phyloP scores from a whole-genome alignment of 495 filamentous ascomycete genomes.

The Hypoxylon trugodes region DNA sequence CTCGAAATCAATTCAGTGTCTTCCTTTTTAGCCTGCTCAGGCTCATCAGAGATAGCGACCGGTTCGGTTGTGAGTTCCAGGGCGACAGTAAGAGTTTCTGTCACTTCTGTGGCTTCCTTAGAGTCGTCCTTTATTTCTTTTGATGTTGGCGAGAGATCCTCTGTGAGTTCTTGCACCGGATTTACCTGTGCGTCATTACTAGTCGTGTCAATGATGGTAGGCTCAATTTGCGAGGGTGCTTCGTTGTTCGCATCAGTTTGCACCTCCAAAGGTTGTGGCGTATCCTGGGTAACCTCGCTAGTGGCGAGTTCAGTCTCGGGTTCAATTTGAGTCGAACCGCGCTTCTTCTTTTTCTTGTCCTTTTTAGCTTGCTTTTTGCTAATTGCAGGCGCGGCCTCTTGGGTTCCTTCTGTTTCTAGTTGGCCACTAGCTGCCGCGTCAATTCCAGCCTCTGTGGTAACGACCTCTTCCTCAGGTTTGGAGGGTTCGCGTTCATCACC shows the following conservation, averaged over 20 bases:
- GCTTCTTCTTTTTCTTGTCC: conserved; percentile 29
- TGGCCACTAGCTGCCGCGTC: conserved; percentile 12
- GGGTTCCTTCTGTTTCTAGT: conserved; percentile 13
- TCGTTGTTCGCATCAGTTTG: conserved; percentile 12
- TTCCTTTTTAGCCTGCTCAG: conserved; percentile 15
- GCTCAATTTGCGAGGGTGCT: conserved; percentile 3
- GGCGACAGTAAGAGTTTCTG: neutral
- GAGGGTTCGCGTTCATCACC: conserved; percentile 14
- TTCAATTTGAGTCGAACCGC: conserved; percentile 22
- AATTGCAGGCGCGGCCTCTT: conserved; percentile 14
- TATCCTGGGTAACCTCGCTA: conserved; percentile 8
- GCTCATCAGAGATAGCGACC: conserved; percentile 4
- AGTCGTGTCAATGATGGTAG: neutral
- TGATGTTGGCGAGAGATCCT: neutral
- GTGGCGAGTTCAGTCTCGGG: conserved; percentile 5
- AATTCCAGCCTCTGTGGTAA: conserved; percentile 12
- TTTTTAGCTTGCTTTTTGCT: conserved; percentile 24
- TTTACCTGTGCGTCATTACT: conserved; percentile 1
- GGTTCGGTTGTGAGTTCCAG: conserved; percentile 24
- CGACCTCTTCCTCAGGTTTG: conserved; percentile 17
- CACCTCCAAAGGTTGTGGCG: neutral
- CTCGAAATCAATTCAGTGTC: conserved; percentile 1
- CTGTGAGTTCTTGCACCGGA: neutral
- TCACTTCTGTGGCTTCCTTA: conserved; percentile 14
- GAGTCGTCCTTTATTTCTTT: conserved; percentile 6